Percentiles rank a stretch among this genome's conserved stretches.
Evolutionary conservation across 2,329 filamentous ascomycete genomes (phyloP).

Genomic region (Penicillium sp.): DNA sequence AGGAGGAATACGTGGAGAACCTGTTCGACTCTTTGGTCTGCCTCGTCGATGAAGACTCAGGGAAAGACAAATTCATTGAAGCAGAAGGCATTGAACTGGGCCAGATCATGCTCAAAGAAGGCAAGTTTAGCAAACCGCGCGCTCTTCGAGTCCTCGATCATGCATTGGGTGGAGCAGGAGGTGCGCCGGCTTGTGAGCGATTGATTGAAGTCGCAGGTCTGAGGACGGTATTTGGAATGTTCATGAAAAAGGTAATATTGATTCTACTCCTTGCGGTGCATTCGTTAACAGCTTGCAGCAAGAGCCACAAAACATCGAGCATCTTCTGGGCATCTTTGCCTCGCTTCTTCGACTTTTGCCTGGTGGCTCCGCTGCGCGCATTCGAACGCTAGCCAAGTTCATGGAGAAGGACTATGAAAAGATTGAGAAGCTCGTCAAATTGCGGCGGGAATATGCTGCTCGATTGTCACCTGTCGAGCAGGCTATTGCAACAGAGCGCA

Average conservation of each 20-base stretch:
- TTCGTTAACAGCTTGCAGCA: conserved; percentile 45
- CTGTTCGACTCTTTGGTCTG: conserved; percentile 84
- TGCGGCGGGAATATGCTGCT: conserved; percentile 69
- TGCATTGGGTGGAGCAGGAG: conserved; percentile 61
- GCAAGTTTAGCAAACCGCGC: conserved; percentile 75
- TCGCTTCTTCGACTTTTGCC: conserved; percentile 78
- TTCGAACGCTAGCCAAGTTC: conserved; percentile 87
- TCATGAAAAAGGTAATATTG: conserved; percentile 67
- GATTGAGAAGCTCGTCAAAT: conserved; percentile 65
- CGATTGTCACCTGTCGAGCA: conserved; percentile 63
- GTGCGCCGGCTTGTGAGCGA: conserved; percentile 65
- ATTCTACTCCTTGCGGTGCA: not conserved
- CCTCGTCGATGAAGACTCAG: conserved; percentile 69
- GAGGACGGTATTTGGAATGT: conserved; percentile 79
- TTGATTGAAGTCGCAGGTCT: conserved; percentile 81
- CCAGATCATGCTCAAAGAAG: conserved; percentile 87
- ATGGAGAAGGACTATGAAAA: conserved; percentile 93
- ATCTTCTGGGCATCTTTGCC: conserved; percentile 80
- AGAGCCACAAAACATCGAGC: conserved; percentile 67
- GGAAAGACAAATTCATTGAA: conserved; percentile 79
- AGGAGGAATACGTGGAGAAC: conserved; percentile 95
- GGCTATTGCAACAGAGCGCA: conserved; percentile 60
- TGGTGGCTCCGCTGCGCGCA: conserved; percentile 71
- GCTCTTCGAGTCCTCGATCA: conserved; percentile 84
- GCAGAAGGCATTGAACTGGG: conserved; percentile 90